These are phyloP conservation scores for Ogataea methylovora DNA, from an alignment of 805 yeast genomes.

Conservation along the genomic window DNA sequence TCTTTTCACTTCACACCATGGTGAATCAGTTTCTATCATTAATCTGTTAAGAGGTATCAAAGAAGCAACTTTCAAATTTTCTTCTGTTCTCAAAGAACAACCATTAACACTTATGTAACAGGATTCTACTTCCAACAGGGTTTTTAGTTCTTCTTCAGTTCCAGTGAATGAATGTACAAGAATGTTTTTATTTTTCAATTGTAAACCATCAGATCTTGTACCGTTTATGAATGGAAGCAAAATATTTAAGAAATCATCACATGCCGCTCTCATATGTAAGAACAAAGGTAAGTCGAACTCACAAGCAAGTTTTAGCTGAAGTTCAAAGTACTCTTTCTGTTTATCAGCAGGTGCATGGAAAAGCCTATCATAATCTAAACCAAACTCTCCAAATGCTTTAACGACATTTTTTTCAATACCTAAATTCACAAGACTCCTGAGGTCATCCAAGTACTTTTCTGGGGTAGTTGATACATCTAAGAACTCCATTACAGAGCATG, in stretches of 20 bases:
- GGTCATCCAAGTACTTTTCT: constrained; percentile 35
- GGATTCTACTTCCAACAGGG: constrained; percentile 42
- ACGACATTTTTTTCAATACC: constrained; percentile 48
- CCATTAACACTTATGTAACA: constrained; percentile 85
- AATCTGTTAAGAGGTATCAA: constrained; percentile 63
- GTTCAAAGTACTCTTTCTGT: constrained; percentile 61
- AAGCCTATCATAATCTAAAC: constrained; percentile 88
- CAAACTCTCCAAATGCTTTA: constrained; percentile 90
- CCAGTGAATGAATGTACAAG: constrained; percentile 97
- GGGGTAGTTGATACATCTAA: constrained; percentile 17
- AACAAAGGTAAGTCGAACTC: constrained; percentile 68
- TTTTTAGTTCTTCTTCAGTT: constrained; percentile 50
- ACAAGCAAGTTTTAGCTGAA: constrained; percentile 62
- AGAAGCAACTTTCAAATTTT: constrained; percentile 59
- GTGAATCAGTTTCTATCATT: constrained; percentile 92
- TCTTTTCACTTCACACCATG: constrained; percentile 94
- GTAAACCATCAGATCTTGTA: constrained; percentile 23
- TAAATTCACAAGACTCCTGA: constrained; percentile 40
- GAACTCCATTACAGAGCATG: constrained; percentile 71
- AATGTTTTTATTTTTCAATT: constrained; percentile 40
- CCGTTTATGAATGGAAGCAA: constrained; percentile 53
- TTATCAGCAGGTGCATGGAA: constrained; percentile 62
- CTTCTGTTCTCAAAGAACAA: constrained; percentile 77
- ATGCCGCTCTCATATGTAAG: constrained; percentile 83
- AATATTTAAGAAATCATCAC: constrained; percentile 66